A percentile compares a stretch with the other conserved stretches of the same genome.
phyloP scores from a whole-genome alignment of 345 rosid species.

The Eutrema heterophyllum region DNA sequence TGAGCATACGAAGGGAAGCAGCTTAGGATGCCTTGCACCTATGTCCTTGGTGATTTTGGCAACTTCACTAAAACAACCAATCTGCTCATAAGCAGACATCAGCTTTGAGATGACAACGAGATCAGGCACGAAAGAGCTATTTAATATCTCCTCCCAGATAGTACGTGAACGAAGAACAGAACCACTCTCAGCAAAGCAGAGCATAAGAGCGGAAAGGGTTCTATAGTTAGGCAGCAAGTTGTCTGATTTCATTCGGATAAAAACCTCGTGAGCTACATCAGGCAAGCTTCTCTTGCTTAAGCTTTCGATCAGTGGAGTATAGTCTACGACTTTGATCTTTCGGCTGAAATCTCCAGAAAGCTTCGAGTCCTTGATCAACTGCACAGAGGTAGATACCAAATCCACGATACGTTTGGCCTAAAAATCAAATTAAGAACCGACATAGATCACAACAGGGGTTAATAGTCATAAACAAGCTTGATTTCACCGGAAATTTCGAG shows the following conservation, averaged over 20 bases:
- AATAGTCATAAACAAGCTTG: not conserved
- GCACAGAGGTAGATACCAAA: not conserved
- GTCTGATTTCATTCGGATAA: conserved; percentile 39
- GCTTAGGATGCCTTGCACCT: conserved; percentile 28
- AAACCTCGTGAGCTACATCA: conserved; percentile 40
- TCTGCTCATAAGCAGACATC: conserved; percentile 44
- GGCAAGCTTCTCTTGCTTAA: conserved; percentile 32
- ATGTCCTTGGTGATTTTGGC: conserved; percentile 37
- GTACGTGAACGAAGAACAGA: conserved; percentile 39
- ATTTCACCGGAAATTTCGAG: not conserved
- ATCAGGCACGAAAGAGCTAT: conserved; percentile 42
- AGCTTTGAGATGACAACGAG: conserved; percentile 38
- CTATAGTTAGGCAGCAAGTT: conserved; percentile 28
- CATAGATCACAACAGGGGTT: not conserved
- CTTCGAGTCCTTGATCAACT: conserved; percentile 33
- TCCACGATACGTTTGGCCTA: not conserved
- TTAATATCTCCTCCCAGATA: conserved; percentile 48
- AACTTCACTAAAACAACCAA: conserved; percentile 42
- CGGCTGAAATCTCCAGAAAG: conserved; percentile 8
- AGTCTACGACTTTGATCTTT: conserved; percentile 33
- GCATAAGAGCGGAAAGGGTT: conserved; percentile 48
- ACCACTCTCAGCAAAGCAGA: conserved; percentile 45
- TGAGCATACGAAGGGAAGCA: conserved; percentile 37
- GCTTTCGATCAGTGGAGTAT: conserved; percentile 34
- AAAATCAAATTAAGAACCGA: not conserved